Percentiles rank a stretch among this genome's conserved stretches.
phyloP scores from a whole-genome alignment of 306 rosid species.

The Neltuma alba region DNA sequence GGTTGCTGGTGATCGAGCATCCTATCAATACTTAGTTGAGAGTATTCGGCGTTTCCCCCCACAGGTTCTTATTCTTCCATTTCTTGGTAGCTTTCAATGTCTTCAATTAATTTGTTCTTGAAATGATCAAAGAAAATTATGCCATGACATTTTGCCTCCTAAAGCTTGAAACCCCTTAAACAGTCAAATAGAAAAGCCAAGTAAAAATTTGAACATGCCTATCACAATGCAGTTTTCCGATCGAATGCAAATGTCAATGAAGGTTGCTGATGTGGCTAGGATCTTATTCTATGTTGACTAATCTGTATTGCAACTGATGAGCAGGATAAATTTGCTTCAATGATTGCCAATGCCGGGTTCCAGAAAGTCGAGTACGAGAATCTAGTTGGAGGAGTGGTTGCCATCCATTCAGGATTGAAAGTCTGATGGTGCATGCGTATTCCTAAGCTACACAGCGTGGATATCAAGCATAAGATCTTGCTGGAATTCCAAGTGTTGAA shows the following conservation, averaged over 20 bases:
- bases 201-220: neutral
- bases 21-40: constrained; percentile 96
- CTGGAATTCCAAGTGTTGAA: neutral
- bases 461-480: constrained; percentile 1
- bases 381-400: constrained; percentile 93
- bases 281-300: neutral
- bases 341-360: constrained; percentile 89
- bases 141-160: neutral
- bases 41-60: constrained; percentile 88
- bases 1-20: constrained; percentile 80
- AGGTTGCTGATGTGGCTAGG: neutral
- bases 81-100: constrained; percentile 22
- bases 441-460: neutral
- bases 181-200: constrained; percentile 12
- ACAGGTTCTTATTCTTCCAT: constrained; percentile 60
- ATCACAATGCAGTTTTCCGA: constrained; percentile 2
- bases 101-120: constrained; percentile 18
- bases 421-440: constrained; percentile 42
- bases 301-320: constrained; percentile 36
- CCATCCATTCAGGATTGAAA: constrained; percentile 89
- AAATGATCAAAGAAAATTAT: neutral
- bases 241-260: constrained; percentile 13
- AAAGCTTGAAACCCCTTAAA: constrained; percentile 16
- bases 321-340: constrained; percentile 83
- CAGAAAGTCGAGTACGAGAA: constrained; percentile 89